Evolutionary conservation across 345 rosid species (phyloP).

Genomic region (Eutrema yunnanense): DNA sequence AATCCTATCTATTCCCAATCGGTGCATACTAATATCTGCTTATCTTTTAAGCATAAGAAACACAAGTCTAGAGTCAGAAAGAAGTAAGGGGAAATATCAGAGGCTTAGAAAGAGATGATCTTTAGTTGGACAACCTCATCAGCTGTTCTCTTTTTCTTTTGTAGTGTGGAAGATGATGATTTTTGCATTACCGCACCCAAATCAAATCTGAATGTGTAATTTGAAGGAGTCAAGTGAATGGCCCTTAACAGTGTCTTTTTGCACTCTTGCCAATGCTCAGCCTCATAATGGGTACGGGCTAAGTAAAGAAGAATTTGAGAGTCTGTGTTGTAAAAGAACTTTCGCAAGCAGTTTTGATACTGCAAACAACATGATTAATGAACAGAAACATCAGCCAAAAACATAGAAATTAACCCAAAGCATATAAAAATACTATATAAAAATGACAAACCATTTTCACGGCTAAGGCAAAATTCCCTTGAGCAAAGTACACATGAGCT

Average conservation of each 20-base stretch:
- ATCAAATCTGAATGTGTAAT: conserved; percentile 89
- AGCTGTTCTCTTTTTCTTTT: conserved; percentile 81
- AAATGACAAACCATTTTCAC: conserved; percentile 82
- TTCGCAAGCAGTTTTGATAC: conserved; percentile 98
- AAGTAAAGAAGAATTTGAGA: conserved; percentile 87
- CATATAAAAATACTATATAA: background rate
- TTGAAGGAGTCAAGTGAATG: conserved; percentile 91
- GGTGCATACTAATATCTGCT: background rate
- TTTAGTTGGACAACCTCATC: conserved; percentile 62
- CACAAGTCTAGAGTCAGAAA: background rate
- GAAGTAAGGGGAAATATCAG: conserved; percentile 7
- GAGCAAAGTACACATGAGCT: conserved; percentile 96
- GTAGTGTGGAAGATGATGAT: conserved; percentile 91
- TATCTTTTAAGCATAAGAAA: background rate
- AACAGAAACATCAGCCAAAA: background rate
- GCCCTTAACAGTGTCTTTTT: conserved; percentile 87
- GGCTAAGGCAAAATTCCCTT: conserved; percentile 90
- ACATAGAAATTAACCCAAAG: background rate
- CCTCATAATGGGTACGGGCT: conserved; percentile 97
- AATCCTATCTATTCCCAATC: background rate
- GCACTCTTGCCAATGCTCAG: conserved; percentile 99
- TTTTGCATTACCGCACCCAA: conserved; percentile 99
- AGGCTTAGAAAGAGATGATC: background rate
- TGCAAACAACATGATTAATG: conserved; percentile 34
- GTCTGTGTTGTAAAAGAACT: conserved; percentile 82